phyloP scores from a whole-genome alignment of 2,329 filamentous ascomycete species.

The Coleophoma eucalyptorum region DNA sequence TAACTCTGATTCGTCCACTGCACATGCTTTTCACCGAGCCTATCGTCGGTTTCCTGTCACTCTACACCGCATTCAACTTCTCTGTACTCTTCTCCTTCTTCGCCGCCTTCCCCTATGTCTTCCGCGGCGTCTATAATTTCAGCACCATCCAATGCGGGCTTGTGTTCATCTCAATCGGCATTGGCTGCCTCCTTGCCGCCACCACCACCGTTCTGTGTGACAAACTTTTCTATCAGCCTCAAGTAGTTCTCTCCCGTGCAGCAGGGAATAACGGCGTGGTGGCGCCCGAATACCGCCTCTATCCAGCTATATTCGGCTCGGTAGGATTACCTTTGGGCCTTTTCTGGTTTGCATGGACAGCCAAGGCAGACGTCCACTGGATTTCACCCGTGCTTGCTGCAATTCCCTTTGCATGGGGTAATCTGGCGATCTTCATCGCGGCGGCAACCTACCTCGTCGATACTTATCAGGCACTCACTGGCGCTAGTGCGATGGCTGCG shows the following conservation, averaged over 20 bases:
- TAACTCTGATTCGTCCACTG: constrained; percentile 31
- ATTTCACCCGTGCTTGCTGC: constrained; percentile 44
- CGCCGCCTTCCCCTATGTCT: constrained; percentile 35
- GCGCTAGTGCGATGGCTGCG: constrained; percentile 56
- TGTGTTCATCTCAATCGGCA: constrained; percentile 32
- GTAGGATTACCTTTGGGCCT: constrained; percentile 43
- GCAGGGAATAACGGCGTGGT: constrained; percentile 19
- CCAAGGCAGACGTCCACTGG: constrained; percentile 41
- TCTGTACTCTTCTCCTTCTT: constrained; percentile 34
- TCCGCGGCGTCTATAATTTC: constrained; percentile 31
- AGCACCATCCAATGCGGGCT: constrained; percentile 30
- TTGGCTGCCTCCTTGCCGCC: constrained; percentile 39
- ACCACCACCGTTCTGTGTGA: constrained; percentile 38
- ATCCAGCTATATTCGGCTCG: constrained; percentile 55
- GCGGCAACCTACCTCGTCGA: constrained; percentile 50
- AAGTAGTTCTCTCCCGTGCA: constrained; percentile 5
- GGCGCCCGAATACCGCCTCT: constrained; percentile 52
- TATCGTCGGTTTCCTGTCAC: constrained; percentile 30
- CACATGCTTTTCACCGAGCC: constrained; percentile 33
- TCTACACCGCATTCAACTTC: constrained; percentile 32
- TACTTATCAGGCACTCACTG: constrained; percentile 48
- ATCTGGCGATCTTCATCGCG: constrained; percentile 49
- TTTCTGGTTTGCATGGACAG: constrained; percentile 58
- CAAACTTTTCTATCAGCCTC: constrained; percentile 33
- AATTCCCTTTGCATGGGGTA: constrained; percentile 52